These are phyloP conservation scores for Sanghuangporus baumii DNA, from an alignment of 1,284 basidiomycete species.

Conservation along the genomic window DNA sequence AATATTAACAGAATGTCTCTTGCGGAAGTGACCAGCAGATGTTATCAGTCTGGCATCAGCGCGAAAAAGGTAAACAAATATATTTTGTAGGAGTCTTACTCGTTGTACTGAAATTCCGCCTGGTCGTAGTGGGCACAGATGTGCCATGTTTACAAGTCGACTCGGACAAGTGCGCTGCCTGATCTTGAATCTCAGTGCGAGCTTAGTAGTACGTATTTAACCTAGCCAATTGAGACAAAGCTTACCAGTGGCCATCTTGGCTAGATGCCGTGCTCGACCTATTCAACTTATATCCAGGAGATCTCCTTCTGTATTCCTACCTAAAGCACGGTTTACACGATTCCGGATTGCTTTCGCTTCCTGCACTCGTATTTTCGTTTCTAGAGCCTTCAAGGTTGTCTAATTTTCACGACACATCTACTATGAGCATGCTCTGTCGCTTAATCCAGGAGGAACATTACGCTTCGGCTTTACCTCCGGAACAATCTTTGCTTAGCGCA, in stretches of 20 bases:
- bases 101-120: conserved; percentile 6
- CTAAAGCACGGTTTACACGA: conserved; percentile 52
- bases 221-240: conserved; percentile 27
- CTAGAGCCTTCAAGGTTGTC: conserved; percentile 36
- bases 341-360: conserved; percentile 44
- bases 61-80: conserved; percentile 61
- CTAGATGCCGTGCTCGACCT: conserved; percentile 63
- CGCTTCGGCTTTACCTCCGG: conserved; percentile 44
- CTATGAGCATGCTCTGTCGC: conserved; percentile 62
- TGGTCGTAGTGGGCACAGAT: conserved; percentile 43
- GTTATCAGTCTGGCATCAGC: conserved; percentile 61
- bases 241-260: background rate
- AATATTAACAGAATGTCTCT: conserved; percentile 45
- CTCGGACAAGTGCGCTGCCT: background rate
- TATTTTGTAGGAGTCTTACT: background rate
- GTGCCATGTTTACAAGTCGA: conserved; percentile 9
- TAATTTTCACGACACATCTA: conserved; percentile 53
- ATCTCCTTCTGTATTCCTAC: conserved; percentile 56
- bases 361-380: conserved; percentile 54
- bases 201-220: conserved; percentile 34
- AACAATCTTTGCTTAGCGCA: conserved; percentile 45
- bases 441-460: conserved; percentile 58
- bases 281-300: conserved; percentile 59
- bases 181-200: conserved; percentile 27
- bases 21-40: conserved; percentile 59